These are phyloP conservation scores for Coemansia sp. DNA, from an alignment of 192 early-diverging fungal genomes.

Conservation along the genomic window DNA sequence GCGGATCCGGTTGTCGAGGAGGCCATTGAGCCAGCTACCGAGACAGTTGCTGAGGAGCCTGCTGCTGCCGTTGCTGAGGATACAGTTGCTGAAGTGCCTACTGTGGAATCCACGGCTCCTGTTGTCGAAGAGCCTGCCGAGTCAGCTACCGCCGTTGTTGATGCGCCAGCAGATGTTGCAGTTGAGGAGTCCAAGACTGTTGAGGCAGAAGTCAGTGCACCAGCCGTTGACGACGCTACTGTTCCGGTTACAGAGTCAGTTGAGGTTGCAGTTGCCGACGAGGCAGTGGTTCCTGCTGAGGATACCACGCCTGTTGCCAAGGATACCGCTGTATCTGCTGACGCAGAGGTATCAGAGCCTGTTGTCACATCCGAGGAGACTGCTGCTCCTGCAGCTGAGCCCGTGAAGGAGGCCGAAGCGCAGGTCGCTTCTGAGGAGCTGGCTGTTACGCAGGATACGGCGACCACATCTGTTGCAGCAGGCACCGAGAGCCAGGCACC, in stretches of 20 bases:
- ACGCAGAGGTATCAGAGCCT: background rate
- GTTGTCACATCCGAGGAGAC: background rate
- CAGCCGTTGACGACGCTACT: constrained; percentile 3
- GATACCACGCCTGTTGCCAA: constrained; percentile 1
- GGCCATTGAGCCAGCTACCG: background rate
- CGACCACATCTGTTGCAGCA: constrained; percentile 3
- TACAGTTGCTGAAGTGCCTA: background rate
- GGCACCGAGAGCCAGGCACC: background rate
- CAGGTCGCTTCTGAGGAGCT: background rate
- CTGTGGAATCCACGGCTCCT: background rate
- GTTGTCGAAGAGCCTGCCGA: constrained; percentile 9
- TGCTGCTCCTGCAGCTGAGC: background rate
- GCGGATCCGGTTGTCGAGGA: background rate
- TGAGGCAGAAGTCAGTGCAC: background rate
- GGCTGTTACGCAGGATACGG: constrained; percentile 1
- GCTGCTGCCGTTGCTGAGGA: constrained; percentile 8
- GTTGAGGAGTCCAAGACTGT: background rate
- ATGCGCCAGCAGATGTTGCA: background rate
- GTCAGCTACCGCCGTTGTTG: background rate
- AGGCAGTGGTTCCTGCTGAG: constrained; percentile 4
- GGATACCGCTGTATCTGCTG: background rate
- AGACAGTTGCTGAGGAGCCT: too few relatives aligned
- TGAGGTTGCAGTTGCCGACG: background rate
- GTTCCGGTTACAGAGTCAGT: background rate
- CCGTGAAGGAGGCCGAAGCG: constrained; percentile 1